phyloP scores from a whole-genome alignment of 306 rosid species.

The cucumber (Cucumis sativus) region Cucumber_9930_V3 NC_026661.2:2415501-2416000 shows the following conservation, averaged over 20 bases:
- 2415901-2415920: constrained; percentile 30
- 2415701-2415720: constrained; percentile 15
- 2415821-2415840: constrained; percentile 3
- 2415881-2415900: constrained; percentile 24
- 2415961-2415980: constrained; percentile 33
- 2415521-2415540: constrained; percentile 45
- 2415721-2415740: constrained; percentile 11
- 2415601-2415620: constrained; percentile 16
- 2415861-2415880: constrained; percentile 22
- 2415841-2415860: constrained; percentile 20
- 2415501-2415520: constrained; percentile 23
- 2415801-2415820: constrained; percentile 24
- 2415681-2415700: constrained; percentile 16
- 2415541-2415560: constrained; percentile 21
- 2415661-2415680: constrained; percentile 28
- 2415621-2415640: constrained; percentile 39
- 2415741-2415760: constrained; percentile 9
- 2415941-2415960: constrained; percentile 58
- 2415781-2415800: constrained; percentile 30
- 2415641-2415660: constrained; percentile 46
- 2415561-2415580: constrained; percentile 16
- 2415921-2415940: constrained; percentile 16
- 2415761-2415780: constrained; percentile 32
- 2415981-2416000: constrained; percentile 9
- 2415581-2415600: constrained; percentile 47